phyloP scores from a whole-genome alignment of 2,329 filamentous ascomycete species.

The Bipolaris zeicola region DNA sequence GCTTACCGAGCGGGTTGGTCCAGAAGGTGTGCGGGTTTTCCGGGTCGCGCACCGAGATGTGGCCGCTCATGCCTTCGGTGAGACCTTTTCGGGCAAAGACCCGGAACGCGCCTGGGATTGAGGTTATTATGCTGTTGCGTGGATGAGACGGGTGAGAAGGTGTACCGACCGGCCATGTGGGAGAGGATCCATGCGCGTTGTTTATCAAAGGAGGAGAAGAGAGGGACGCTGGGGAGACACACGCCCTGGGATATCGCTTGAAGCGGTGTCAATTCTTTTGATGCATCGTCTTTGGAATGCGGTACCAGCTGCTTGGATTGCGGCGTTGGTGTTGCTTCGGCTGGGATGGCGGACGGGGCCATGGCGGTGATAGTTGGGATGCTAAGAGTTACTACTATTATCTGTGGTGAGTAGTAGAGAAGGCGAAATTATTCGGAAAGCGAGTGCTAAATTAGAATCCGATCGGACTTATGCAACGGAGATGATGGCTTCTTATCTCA shows the following conservation, averaged over 20 bases:
- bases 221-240: slow-evolving; percentile 60
- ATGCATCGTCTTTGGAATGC: slow-evolving; percentile 25
- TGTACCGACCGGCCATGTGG: slow-evolving; percentile 61
- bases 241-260: slow-evolving; percentile 55
- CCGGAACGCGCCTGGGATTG: slow-evolving; percentile 61
- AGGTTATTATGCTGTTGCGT: too few species aligned
- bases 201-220: slow-evolving; percentile 58
- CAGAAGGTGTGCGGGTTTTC: slow-evolving; percentile 67
- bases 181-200: slow-evolving; percentile 68
- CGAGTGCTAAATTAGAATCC: neutral
- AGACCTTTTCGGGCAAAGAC: slow-evolving; percentile 69
- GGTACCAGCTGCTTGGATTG: slow-evolving; percentile 28
- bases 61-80: slow-evolving; percentile 71
- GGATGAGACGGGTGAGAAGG: too few species aligned
- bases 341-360: slow-evolving; percentile 40
- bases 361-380: slow-evolving; percentile 19
- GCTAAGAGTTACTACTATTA: neutral
- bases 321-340: slow-evolving; percentile 12
- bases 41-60: slow-evolving; percentile 71
- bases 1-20: slow-evolving; percentile 70
- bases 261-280: slow-evolving; percentile 41
- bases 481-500: neutral
- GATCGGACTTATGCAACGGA: neutral
- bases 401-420: neutral
- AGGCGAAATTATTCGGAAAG: neutral